These are phyloP conservation scores for Colletotrichum sp. DNA, from an alignment of 2,329 filamentous ascomycete genomes.

Conservation along the genomic window DNA sequence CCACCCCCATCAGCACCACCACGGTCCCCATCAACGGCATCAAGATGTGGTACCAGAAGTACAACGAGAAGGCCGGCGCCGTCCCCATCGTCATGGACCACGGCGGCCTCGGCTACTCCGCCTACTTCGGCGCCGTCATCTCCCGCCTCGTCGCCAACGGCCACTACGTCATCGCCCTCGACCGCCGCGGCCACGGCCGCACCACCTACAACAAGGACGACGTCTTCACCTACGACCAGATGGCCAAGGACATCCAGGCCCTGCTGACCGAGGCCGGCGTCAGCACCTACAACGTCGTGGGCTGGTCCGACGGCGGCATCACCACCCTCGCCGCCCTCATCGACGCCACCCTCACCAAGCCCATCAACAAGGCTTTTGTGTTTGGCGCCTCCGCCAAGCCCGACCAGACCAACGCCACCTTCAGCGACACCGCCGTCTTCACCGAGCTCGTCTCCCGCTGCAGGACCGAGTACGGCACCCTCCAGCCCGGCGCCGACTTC, in stretches of 20 bases:
- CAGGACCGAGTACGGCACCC: constrained; percentile 35
- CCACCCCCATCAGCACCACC: constrained; percentile 33
- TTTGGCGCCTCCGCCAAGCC: constrained; percentile 38
- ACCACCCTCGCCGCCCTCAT: constrained; percentile 40
- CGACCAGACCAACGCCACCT: constrained; percentile 39
- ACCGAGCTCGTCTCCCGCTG: constrained; percentile 37
- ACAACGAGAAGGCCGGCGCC: constrained; percentile 37
- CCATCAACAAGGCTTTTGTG: constrained; percentile 43
- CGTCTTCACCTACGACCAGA: constrained; percentile 41
- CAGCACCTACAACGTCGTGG: constrained; percentile 36
- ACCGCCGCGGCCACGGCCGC: constrained; percentile 45
- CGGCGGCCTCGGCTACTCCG: constrained; percentile 45
- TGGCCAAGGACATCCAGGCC: constrained; percentile 38
- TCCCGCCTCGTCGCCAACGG: constrained; percentile 32
- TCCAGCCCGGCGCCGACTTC: constrained; percentile 41
- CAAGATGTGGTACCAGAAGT: constrained; percentile 45
- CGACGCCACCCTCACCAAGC: constrained; percentile 30
- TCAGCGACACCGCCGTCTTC: constrained; percentile 25
- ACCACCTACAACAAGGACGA: constrained; percentile 38
- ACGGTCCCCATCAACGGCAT: constrained; percentile 38
- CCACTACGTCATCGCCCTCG: constrained; percentile 43
- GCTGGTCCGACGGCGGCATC: constrained; percentile 46
- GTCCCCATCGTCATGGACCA: constrained; percentile 42
- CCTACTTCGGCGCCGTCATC: constrained; percentile 44
- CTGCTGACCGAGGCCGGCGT: constrained; percentile 35